phyloP scores from a whole-genome alignment of 2,329 filamentous ascomycete species.

The Thyridium curvatum region DNA sequence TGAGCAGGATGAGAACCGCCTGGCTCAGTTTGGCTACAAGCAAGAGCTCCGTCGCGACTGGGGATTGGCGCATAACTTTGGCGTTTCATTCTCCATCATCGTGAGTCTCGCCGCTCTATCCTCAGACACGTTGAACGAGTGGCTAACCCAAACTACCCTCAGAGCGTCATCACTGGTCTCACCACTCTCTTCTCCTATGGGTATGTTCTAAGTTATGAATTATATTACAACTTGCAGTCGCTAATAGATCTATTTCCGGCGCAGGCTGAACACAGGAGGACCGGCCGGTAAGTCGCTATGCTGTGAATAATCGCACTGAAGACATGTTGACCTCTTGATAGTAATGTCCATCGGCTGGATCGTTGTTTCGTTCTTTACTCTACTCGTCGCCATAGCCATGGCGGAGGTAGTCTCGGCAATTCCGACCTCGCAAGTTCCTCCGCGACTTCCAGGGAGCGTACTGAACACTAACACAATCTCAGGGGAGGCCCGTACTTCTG shows the following conservation, averaged over 20 bases:
- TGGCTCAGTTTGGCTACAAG: conserved; percentile 53
- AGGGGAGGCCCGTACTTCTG: conserved; percentile 55
- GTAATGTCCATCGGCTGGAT: conserved; percentile 53
- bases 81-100: conserved; percentile 56
- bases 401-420: conserved; percentile 54
- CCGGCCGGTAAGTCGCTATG: conserved; percentile 10
- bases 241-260: background rate
- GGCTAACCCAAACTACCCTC: background rate
- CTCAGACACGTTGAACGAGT: background rate
- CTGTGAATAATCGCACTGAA: no score
- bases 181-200: conserved; percentile 52
- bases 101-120: conserved; percentile 22
- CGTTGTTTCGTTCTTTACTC: conserved; percentile 46
- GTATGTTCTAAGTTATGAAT: no score
- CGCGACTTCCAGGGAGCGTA: no score
- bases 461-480: no score
- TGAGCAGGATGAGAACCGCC: conserved; percentile 39
- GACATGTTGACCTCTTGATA: conserved; percentile 6
- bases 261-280: conserved; percentile 5
- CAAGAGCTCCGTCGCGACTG: conserved; percentile 53
- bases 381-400: conserved; percentile 48
- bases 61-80: conserved; percentile 54
- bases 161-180: conserved; percentile 54
- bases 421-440: conserved; percentile 28
- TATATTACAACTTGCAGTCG: no score